Evolutionary conservation across 2,329 filamentous ascomycete genomes (phyloP).

Genomic region (Scytalidium sp.): DNA sequence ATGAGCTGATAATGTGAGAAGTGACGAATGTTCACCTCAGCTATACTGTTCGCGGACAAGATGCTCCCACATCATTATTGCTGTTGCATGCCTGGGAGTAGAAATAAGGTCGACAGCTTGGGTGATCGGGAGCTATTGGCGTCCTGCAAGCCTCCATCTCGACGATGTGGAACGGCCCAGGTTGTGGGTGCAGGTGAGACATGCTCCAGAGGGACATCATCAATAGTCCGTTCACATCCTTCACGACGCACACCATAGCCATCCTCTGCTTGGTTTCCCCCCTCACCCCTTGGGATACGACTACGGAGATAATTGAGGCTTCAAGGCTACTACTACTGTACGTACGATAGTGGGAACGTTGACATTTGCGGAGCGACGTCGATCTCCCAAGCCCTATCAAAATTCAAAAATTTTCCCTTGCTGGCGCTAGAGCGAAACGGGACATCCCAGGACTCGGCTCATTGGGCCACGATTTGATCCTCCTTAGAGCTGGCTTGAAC

Average conservation of each 20-base stretch:
- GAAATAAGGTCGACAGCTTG: background rate
- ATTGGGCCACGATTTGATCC: background rate
- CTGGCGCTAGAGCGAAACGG: background rate
- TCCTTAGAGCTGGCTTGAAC: background rate
- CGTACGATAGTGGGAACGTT: background rate
- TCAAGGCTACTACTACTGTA: no score
- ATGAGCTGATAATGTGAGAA: background rate
- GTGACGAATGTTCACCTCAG: background rate
- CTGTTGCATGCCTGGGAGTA: background rate
- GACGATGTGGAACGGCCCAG: background rate
- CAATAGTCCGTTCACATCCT: background rate
- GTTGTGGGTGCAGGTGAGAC: background rate
- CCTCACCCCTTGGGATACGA: no score
- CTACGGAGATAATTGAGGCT: no score
- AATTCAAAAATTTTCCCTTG: background rate
- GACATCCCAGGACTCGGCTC: background rate
- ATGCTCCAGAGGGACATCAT: background rate
- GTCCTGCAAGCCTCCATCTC: background rate
- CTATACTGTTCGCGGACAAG: no score
- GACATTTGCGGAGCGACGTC: background rate
- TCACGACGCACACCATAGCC: background rate
- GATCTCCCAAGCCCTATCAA: background rate
- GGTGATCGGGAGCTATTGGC: background rate
- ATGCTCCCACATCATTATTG: no score
- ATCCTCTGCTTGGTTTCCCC: background rate